A percentile compares a stretch with the other conserved stretches of the same genome.
Evolutionary conservation across 2,329 filamentous ascomycete species (phyloP).

Genomic region (Fonsecaea pugnacius): DNA sequence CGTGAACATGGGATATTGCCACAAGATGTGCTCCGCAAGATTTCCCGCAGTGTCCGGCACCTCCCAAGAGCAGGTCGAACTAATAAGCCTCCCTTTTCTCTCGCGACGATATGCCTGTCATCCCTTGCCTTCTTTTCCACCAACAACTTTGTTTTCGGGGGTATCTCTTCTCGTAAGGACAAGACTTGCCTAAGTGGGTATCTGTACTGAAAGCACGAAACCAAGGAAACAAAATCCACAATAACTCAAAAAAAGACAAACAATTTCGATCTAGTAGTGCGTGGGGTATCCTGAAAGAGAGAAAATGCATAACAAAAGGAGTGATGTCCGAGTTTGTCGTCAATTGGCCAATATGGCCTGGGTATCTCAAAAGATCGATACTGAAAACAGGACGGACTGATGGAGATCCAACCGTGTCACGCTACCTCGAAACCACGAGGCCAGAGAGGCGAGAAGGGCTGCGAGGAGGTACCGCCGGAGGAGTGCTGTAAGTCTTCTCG

Average conservation of each 20-base stretch:
- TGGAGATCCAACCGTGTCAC: conserved; percentile 23
- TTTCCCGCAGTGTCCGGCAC: conserved; percentile 15
- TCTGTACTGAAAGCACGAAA: conserved; percentile 33
- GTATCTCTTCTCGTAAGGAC: conserved; percentile 36
- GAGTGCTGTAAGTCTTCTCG: conserved; percentile 33
- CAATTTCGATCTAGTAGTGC: conserved; percentile 34
- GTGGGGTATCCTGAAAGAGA: conserved; percentile 35
- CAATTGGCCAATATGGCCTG: conserved; percentile 20
- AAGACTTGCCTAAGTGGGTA: conserved; percentile 36
- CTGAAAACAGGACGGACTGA: conserved; percentile 12
- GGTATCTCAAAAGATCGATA: conserved; percentile 25
- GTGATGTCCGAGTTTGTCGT: conserved; percentile 36
- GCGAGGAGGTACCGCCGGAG: conserved; percentile 35
- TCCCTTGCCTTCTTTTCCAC: conserved; percentile 25
- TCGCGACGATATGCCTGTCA: conserved; percentile 6
- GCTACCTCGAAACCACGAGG: conserved; percentile 36
- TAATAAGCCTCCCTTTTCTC: conserved; percentile 27
- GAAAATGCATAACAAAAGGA: conserved; percentile 32
- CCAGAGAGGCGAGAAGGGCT: conserved; percentile 40
- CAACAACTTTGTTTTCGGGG: conserved; percentile 29
- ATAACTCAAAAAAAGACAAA: conserved; percentile 23
- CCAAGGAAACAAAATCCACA: conserved; percentile 21
- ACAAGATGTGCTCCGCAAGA: conserved; percentile 18
- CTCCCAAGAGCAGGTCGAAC: conserved; percentile 15
- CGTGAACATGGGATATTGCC: conserved; percentile 21